Base-by-base conservation (phyloP, 805 yeast genomes). In the Dipodascopsis tothii region DNA sequence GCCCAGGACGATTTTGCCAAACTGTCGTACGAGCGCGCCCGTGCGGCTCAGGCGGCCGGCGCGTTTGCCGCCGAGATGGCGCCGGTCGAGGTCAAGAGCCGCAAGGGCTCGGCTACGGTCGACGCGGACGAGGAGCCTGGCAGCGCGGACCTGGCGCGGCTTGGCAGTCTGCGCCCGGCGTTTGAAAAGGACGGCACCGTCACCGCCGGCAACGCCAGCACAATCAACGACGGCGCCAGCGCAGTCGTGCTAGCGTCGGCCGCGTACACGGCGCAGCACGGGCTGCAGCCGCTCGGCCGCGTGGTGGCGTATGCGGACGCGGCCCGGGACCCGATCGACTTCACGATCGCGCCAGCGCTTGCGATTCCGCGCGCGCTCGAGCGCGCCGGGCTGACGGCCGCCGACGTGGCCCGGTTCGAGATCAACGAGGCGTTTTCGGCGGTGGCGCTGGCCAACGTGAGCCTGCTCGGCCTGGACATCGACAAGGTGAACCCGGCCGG, bases 271-370 rank as follows among this genome's bases (percentile, higher is more conserved):
- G 77, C 78, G 64, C 95, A 88, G 73, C 77, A 87, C 57, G 81
- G 82, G 37, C 71, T 92, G 61, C 86, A 72, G 63, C 98, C 99
- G 52, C 64, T 92, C 51, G 97, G 96, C 48, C 78, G 79, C 65
- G 81, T 92, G 58, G 63, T 75, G 42, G 94, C 96, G 49, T 90
- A 95, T 95, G 98, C 95, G 68, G 99, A 92, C 65, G 97, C 97
- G 60, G 98, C 94, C 45, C 88, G 86, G 65, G 78, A 79, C 35
- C 98, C 99, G 54, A 75, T 82, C 57, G 94, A 88, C 69, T 92
- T 92, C 75, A 90, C 98, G 43, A 83, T 92, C 67, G 87, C 97
- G 23, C 98, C 99, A 54, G 70, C 95, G 28, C 72, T 87, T 61
- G 96, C 98, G 42, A 79, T 90, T 58, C 96, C 96, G 69, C 90